Evolutionary conservation across 2,329 filamentous ascomycete species (phyloP).

Genomic region (Ophiostoma sp.): DNA sequence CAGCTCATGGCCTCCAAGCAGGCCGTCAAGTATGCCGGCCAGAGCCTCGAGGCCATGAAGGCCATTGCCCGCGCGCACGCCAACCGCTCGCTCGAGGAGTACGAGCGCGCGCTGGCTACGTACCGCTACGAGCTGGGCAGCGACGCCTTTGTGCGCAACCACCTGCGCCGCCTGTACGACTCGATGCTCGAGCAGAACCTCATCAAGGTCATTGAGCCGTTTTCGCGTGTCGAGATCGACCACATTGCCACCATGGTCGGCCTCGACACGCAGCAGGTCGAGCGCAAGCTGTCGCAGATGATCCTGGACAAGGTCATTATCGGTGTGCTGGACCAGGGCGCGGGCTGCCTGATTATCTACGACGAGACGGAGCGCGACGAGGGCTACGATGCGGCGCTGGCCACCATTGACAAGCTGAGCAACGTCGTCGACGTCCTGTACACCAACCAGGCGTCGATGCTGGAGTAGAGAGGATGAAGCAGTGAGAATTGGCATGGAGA

Average conservation of each 20-base stretch:
- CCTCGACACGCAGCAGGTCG: conserved; percentile 92
- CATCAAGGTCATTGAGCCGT: conserved; percentile 99
- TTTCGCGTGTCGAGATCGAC: conserved; percentile 92
- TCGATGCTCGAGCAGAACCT: conserved; percentile 99
- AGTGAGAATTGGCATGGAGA: background rate
- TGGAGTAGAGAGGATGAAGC: conserved; percentile 61
- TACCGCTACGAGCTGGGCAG: conserved; percentile 93
- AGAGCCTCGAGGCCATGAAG: conserved; percentile 98
- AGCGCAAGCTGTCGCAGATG: conserved; percentile 98
- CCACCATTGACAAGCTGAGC: conserved; percentile 95
- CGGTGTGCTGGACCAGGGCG: conserved; percentile 93
- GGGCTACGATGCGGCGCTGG: conserved; percentile 88
- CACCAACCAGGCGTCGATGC: conserved; percentile 91
- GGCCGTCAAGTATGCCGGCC: conserved; percentile 91
- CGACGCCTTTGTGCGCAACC: conserved; percentile 95
- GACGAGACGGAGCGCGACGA: conserved; percentile 93
- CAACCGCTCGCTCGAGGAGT: conserved; percentile 94
- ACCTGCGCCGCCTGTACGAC: conserved; percentile 93
- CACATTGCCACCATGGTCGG: conserved; percentile 98
- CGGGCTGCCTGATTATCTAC: conserved; percentile 95
- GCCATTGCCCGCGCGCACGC: conserved; percentile 93
- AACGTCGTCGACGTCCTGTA: conserved; percentile 97
- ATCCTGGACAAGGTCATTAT: conserved; percentile 99
- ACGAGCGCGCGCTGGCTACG: conserved; percentile 85
- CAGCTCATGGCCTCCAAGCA: conserved; percentile 94